A percentile compares a stretch with the other conserved stretches of the same genome.
These are phyloP conservation scores for Mortierella polycephala DNA, from an alignment of 371 early-diverging fungal genomes.

Conservation along the genomic window DNA sequence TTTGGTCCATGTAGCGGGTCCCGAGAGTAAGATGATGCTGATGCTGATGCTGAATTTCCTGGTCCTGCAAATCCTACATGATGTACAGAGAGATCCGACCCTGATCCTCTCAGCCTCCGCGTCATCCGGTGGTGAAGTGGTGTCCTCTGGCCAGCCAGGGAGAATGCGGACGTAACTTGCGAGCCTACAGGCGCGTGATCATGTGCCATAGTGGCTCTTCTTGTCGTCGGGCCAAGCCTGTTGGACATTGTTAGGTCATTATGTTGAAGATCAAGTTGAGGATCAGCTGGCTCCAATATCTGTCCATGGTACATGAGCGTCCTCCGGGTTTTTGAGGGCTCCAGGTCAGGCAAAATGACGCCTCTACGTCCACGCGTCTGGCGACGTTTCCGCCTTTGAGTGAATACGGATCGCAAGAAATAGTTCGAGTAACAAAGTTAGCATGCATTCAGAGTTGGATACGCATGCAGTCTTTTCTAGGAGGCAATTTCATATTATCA, in stretches of 20 bases:
- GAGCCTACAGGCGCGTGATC: conserved; percentile 21
- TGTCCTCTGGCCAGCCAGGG: conserved; percentile 26
- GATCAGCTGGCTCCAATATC: conserved; percentile 17
- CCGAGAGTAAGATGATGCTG: conserved; percentile 1
- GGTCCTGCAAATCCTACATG: conserved; percentile 23
- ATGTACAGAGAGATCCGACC: conserved; percentile 41
- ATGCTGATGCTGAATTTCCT: too few relatives aligned
- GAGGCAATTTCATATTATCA: not conserved
- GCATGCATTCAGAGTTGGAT: too few relatives aligned
- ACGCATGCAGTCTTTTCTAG: conserved; percentile 1
- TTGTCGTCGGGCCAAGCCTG: conserved; percentile 41
- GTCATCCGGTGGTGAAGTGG: conserved; percentile 31
- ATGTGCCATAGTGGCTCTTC: conserved; percentile 40
- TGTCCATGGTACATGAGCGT: conserved; percentile 57
- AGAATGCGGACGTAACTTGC: conserved; percentile 1
- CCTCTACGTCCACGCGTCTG: conserved; percentile 81
- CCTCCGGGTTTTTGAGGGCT: conserved; percentile 65
- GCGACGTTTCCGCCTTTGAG: conserved; percentile 78
- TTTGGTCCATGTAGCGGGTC: conserved; percentile 33
- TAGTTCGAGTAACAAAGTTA: not conserved
- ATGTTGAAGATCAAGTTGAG: conserved; percentile 21
- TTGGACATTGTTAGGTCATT: conserved; percentile 15
- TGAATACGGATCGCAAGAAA: not conserved
- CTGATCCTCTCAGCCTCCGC: conserved; percentile 45
- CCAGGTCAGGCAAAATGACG: conserved; percentile 77